Conservation (phyloP, 1,284 basidiomycete genomes). For the Phellopilus nigrolimitatus region DNA sequence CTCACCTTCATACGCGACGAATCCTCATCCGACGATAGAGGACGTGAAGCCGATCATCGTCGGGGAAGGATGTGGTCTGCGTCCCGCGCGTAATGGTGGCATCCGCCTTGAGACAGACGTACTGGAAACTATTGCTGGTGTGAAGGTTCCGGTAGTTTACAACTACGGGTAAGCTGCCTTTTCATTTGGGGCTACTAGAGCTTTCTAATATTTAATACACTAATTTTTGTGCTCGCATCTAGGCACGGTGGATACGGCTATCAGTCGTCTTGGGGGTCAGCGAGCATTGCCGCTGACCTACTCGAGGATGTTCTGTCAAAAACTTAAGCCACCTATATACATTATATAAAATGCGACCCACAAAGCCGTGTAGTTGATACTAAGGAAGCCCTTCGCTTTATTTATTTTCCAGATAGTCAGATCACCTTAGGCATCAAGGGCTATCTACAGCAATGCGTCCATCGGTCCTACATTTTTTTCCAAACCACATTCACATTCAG, state of each 20-base stretch:
- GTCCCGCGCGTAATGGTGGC: slow-evolving; percentile 44
- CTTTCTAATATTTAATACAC: slow-evolving; percentile 19
- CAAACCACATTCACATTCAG: too few species aligned
- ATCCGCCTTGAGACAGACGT: slow-evolving; percentile 38
- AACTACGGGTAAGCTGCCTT: slow-evolving; percentile 44
- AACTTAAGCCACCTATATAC: neutral
- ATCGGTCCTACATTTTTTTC: too few species aligned
- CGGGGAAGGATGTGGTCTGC: slow-evolving; percentile 60
- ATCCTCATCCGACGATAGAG: slow-evolving; percentile 44
- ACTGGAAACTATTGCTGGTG: slow-evolving; percentile 23
- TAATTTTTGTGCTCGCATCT: slow-evolving; percentile 20
- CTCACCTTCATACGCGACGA: slow-evolving; percentile 38
- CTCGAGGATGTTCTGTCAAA: slow-evolving; percentile 40
- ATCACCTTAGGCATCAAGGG: too few species aligned
- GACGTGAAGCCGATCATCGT: slow-evolving; percentile 59
- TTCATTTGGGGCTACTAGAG: neutral
- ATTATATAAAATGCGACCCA: too few species aligned
- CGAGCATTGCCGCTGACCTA: slow-evolving; percentile 44
- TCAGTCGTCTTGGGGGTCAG: slow-evolving; percentile 44
- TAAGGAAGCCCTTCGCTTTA: too few species aligned
- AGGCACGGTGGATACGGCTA: slow-evolving; percentile 45
- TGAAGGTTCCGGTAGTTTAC: slow-evolving; percentile 36
- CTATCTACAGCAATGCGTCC: too few species aligned
- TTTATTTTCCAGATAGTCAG: too few species aligned
- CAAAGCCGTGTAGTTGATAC: too few species aligned